Base-by-base conservation (phyloP, 768 basidiomycete species). In the Cantharellus anzutake region DNA sequence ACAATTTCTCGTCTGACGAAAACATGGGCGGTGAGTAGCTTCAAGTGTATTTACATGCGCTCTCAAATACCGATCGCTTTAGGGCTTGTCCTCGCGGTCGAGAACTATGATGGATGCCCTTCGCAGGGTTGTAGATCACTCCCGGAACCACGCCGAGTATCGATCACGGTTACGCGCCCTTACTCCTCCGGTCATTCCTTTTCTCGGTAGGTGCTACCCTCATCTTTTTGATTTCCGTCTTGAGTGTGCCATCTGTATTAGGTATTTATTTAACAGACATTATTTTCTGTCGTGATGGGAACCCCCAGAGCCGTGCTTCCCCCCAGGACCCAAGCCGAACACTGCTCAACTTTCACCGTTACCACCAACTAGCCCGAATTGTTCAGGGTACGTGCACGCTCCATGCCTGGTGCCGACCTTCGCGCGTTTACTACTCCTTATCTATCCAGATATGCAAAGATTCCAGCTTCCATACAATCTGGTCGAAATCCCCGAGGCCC, bases 281-380 rank as follows among this genome's bases (percentile, higher is more conserved):
- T 61, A 97, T 91, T 3, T 98, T 98, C 71, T 94, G 90, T 68
- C 81, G 86, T 44, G 94, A 97, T 67, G 94, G 94, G 20, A 97
- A 97, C 68, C 84, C 88, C 14, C 84, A 86, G 11, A 75, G 84
- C 65, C 79, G 94, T 64, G 78, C 81, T 14, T 87, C 92, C 3
- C 86, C 91, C 0, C 70, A 80, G 60, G 81, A 81, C 59, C 75
- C 84, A 1, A 78, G 78, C 61, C 83, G 87, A 71, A 86, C 82
- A 65, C 72, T 99, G 42, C 76, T 98, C 68, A 99, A 99, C 71
- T 92, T 96, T 67, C 94, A 93, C 71, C 94, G 96, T 70, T 98
- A 96, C 66, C 85, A 86, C 67, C 94, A 89, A 68, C 76, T 93
- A 61, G 84, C 84, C 41, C 76, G 82, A 66, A 90, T 94, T 64